Evolutionary conservation across 148 eudicot genomes (phyloP), one percentile per base, ranked within the genome.

Genomic region (Rhododendron kiyosumense): DNA sequence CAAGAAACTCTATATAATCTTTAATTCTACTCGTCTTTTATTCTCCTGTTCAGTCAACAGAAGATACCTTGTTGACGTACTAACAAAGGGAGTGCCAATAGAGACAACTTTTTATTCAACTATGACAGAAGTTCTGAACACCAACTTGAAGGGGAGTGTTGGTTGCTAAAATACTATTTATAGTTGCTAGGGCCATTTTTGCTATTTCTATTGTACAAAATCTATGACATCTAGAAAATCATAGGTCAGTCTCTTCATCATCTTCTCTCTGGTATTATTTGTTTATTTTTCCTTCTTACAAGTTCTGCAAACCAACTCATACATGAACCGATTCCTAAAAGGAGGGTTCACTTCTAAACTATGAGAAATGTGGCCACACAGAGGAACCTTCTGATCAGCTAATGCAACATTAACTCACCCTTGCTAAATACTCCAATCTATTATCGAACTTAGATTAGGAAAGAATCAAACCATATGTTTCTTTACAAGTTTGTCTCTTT

Each of bases 401-500:
- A 45, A 83, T 45, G 85, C 85, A 69, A 28, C 61, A 43, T 4
- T 0, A 67, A 41, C 45, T 67, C 34, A 41, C 30, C 57, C 14
- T 7, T 41, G 43, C 36, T 71, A 48, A 15, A 15, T 52, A 15
- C 57, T 49, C 57, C 15, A 52, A 13, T 49, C 46, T 48, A 26
- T 22, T 10, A 65, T 28, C 26, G 24, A 71, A 36, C 43, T 15
- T 38, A 61, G 49, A 82, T 3, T 34, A 28, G 11, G 36, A 49
- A 18, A 67, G 85, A 49, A 81, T 57, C 92, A 88, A 86, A 97
- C 99, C 98, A 97, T 93, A 67, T 94, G 92, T 85, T 90, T 97
- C 90, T 93, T 95, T 65, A 97, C 95, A 71, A 97, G 98, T 85
- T 86, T 92, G 91, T 97, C 99, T 88, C 99, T 91, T 83, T 95